phyloP scores from a whole-genome alignment of 306 rosid genomes.

The Spatholobus suberectus region DNA sequence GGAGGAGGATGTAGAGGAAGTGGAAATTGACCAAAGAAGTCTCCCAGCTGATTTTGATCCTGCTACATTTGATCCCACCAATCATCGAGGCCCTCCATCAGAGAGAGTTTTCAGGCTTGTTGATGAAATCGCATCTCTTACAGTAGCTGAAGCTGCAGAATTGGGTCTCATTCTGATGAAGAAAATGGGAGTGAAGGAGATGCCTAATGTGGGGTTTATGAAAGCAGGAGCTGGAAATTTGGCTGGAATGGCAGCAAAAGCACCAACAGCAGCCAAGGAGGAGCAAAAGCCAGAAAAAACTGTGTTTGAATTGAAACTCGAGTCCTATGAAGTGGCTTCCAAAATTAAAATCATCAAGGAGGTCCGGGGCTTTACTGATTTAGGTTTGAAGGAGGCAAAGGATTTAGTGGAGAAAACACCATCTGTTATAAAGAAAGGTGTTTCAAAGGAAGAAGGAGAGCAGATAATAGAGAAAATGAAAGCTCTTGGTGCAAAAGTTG shows the following conservation, averaged over 20 bases:
- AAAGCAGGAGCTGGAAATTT: conserved; percentile 77
- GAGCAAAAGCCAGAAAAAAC: conserved; percentile 86
- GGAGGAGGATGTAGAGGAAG: conserved; percentile 76
- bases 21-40: conserved; percentile 87
- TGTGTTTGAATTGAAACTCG: conserved; percentile 75
- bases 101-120: conserved; percentile 82
- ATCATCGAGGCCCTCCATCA: conserved; percentile 87
- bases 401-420: conserved; percentile 89
- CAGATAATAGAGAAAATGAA: conserved; percentile 82
- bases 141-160: conserved; percentile 76
- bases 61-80: conserved; percentile 77
- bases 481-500: conserved; percentile 89
- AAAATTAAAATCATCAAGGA: conserved; percentile 91
- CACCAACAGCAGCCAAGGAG: conserved; percentile 67
- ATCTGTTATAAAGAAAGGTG: conserved; percentile 71
- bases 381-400: conserved; percentile 90
- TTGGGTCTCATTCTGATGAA: conserved; percentile 72
- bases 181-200: conserved; percentile 68
- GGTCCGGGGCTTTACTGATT: conserved; percentile 82
- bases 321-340: conserved; percentile 81
- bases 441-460: conserved; percentile 92
- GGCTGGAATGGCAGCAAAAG: conserved; percentile 65
- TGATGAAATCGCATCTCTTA: conserved; percentile 82
- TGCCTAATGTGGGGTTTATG: conserved; percentile 74
- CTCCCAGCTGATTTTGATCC: conserved; percentile 96